These are phyloP conservation scores for Sporisorium graminicola DNA, from an alignment of 1,284 basidiomycete genomes.

Conservation along the genomic window DNA sequence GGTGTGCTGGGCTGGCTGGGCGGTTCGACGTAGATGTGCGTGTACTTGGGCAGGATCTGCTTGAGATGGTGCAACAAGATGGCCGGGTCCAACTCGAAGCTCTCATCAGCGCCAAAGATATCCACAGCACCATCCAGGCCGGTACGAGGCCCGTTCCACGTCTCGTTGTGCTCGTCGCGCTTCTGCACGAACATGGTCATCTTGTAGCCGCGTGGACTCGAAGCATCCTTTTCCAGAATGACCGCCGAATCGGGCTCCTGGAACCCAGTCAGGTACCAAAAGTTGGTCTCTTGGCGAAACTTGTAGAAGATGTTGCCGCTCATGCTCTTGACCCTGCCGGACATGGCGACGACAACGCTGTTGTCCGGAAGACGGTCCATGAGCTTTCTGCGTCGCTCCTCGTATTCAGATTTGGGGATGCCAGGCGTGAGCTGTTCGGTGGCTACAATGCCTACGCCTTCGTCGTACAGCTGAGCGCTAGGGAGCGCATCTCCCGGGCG, in stretches of 20 bases:
- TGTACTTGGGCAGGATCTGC: slow-evolving; percentile 44
- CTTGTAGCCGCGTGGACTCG: slow-evolving; percentile 79
- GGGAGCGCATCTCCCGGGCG: slow-evolving; percentile 22
- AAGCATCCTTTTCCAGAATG: slow-evolving; percentile 71
- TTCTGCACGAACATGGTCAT: slow-evolving; percentile 87
- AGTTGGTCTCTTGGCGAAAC: slow-evolving; percentile 79
- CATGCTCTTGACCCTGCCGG: slow-evolving; percentile 87
- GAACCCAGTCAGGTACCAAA: slow-evolving; percentile 76
- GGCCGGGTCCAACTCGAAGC: slow-evolving; percentile 55
- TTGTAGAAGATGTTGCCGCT: slow-evolving; percentile 73
- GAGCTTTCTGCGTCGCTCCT: slow-evolving; percentile 78
- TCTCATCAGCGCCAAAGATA: slow-evolving; percentile 68
- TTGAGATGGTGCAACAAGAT: slow-evolving; percentile 58
- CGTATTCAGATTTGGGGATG: slow-evolving; percentile 85
- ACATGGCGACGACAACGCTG: slow-evolving; percentile 83
- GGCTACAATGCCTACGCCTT: slow-evolving; percentile 48
- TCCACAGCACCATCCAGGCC: slow-evolving; percentile 59
- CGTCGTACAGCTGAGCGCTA: slow-evolving; percentile 18
- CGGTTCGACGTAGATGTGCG: slow-evolving; percentile 66
- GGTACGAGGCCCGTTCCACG: slow-evolving; percentile 89
- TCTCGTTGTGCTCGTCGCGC: slow-evolving; percentile 81
- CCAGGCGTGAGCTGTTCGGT: slow-evolving; percentile 83
- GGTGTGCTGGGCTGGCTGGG: slow-evolving; percentile 57
- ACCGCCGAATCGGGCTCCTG: slow-evolving; percentile 91
- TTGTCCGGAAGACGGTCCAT: slow-evolving; percentile 83